These are phyloP conservation scores for Saccharomycopsis sp. DNA, from an alignment of 805 yeast genomes.

Conservation along the genomic window DNA sequence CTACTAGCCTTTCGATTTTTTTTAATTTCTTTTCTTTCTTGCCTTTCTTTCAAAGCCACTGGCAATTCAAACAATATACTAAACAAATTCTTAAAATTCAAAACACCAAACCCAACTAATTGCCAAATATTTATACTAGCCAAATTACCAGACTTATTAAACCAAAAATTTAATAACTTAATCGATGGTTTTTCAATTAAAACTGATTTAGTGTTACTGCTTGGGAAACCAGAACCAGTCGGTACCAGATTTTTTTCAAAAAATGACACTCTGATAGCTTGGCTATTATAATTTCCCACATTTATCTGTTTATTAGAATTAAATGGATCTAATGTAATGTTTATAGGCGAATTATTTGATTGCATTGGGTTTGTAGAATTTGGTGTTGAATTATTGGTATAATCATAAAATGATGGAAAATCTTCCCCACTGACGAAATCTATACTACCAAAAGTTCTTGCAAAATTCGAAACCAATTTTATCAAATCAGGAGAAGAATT, in stretches of 20 bases:
- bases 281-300: constrained; percentile 9
- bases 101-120: constrained; percentile 61
- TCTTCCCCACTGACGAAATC: constrained; percentile 19
- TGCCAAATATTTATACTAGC: constrained; percentile 73
- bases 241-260: constrained; percentile 17
- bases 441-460: constrained; percentile 21
- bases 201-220: constrained; percentile 7
- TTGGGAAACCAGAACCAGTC: constrained; percentile 1
- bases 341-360: constrained; percentile 5
- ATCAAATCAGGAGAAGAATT: constrained; percentile 19
- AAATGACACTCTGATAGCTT: constrained; percentile 19
- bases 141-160: constrained; percentile 66
- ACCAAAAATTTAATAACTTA: constrained; percentile 58
- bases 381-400: constrained; percentile 6
- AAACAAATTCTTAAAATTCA: constrained; percentile 63
- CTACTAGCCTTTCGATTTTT: constrained; percentile 31
- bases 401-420: constrained; percentile 12
- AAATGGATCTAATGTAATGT: constrained; percentile 12
- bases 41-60: constrained; percentile 63
- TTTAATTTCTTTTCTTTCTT: constrained; percentile 63
- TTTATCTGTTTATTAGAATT: constrained; percentile 1
- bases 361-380: constrained; percentile 10
- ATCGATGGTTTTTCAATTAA: constrained; percentile 30
- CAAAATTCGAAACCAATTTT: constrained; percentile 18
- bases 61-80: constrained; percentile 68